A percentile compares a stretch with the other conserved stretches of the same genome.
phyloP scores from a whole-genome alignment of 2,329 filamentous ascomycete genomes.

The Alternaria solani region DNA sequence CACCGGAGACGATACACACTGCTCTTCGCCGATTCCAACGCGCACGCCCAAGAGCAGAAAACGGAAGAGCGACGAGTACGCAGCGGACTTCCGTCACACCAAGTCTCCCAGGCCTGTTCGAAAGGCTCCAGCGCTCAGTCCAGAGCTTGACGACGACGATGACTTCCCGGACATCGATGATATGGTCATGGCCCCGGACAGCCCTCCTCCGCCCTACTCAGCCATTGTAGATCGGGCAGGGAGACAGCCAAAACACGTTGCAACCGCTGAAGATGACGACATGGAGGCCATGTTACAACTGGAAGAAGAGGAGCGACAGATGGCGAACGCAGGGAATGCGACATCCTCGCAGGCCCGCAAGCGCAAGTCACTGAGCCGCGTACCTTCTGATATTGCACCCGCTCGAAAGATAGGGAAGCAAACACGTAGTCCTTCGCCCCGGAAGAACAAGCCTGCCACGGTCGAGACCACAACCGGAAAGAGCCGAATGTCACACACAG shows the following conservation, averaged over 20 bases:
- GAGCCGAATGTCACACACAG: slow-evolving; percentile 14
- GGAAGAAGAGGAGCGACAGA: slow-evolving; percentile 26
- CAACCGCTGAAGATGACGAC: slow-evolving; percentile 13
- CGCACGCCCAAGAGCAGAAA: slow-evolving; percentile 47
- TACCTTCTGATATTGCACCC: slow-evolving; percentile 38
- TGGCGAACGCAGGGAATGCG: slow-evolving; percentile 12
- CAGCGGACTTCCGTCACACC: slow-evolving; percentile 30
- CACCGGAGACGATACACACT: slow-evolving; percentile 38
- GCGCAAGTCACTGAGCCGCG: slow-evolving; percentile 43
- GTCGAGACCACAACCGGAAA: not conserved
- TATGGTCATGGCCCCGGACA: slow-evolving; percentile 31
- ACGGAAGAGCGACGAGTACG: slow-evolving; percentile 58
- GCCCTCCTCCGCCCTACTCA: slow-evolving; percentile 55
- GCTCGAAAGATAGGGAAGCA: slow-evolving; percentile 43
- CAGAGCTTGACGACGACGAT: slow-evolving; percentile 30
- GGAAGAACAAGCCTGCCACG: slow-evolving; percentile 3
- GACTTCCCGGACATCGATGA: slow-evolving; percentile 53
- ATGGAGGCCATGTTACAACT: slow-evolving; percentile 21
- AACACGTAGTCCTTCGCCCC: slow-evolving; percentile 30
- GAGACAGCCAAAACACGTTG: not conserved
- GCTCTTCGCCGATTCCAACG: slow-evolving; percentile 27
- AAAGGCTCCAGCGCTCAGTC: slow-evolving; percentile 20
- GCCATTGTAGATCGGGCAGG: slow-evolving; percentile 42
- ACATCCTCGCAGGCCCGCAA: slow-evolving; percentile 31
- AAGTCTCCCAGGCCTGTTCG: slow-evolving; percentile 30